These are phyloP conservation scores for Terfezia boudieri DNA, from an alignment of 495 filamentous ascomycete species.

Conservation along the genomic window DNA sequence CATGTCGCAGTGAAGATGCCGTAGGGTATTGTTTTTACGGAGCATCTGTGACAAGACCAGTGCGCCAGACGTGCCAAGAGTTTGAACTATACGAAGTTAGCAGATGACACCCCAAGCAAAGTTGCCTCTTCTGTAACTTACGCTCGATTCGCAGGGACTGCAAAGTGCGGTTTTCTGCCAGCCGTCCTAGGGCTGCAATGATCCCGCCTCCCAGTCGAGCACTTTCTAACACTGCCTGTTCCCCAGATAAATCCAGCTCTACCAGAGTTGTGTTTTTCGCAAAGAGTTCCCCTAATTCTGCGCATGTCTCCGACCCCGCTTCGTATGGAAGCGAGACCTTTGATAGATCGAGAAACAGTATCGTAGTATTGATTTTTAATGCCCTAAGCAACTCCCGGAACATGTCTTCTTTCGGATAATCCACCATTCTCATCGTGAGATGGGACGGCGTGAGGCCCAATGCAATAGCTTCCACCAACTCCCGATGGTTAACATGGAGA, in stretches of 20 bases:
- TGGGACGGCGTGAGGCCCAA: conserved; percentile 41
- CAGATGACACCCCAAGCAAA: background rate
- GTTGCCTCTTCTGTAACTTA: conserved; percentile 12
- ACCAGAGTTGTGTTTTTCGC: conserved; percentile 53
- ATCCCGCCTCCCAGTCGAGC: conserved; percentile 65
- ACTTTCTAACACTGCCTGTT: conserved; percentile 69
- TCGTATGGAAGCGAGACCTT: conserved; percentile 69
- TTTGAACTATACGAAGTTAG: conserved; percentile 15
- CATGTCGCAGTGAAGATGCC: conserved; percentile 52
- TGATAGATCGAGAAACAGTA: conserved; percentile 65
- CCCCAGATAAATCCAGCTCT: conserved; percentile 70
- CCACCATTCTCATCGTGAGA: conserved; percentile 64
- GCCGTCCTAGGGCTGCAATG: conserved; percentile 49
- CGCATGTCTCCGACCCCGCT: conserved; percentile 48
- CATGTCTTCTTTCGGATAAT: conserved; percentile 31
- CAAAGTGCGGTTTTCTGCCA: conserved; percentile 54
- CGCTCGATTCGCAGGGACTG: conserved; percentile 56
- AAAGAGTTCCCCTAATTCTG: conserved; percentile 52
- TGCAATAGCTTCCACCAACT: conserved; percentile 46
- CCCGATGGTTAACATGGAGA: conserved; percentile 45
- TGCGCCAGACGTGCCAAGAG: conserved; percentile 29
- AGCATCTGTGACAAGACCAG: conserved; percentile 58
- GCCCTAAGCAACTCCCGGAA: conserved; percentile 56
- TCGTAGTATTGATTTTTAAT: conserved; percentile 46
- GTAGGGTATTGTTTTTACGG: conserved; percentile 39